Evolutionary conservation across 345 rosid genomes (phyloP).

Genomic region (Salix koriyanagi): DNA sequence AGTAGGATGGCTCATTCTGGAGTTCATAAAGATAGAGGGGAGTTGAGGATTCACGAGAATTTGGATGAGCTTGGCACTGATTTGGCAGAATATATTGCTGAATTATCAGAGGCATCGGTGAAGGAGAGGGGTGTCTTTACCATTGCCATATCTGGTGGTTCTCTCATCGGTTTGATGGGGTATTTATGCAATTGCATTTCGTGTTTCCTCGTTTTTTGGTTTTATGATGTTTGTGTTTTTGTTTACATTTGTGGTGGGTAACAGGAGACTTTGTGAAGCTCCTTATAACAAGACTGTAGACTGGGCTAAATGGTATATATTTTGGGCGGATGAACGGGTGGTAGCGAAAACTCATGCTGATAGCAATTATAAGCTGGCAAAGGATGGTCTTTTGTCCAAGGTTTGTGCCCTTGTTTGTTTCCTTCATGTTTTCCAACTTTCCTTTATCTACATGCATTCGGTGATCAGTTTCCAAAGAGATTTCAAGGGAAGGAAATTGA

Average conservation of each 20-base stretch:
- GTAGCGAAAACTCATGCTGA: constrained; percentile 75
- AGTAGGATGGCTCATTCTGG: constrained; percentile 63
- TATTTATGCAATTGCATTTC: constrained; percentile 26
- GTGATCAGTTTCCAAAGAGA: neutral
- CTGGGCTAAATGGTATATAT: constrained; percentile 82
- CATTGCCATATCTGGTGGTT: constrained; percentile 84
- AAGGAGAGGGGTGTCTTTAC: constrained; percentile 79
- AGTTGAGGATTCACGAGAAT: constrained; percentile 70
- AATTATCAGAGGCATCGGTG: constrained; percentile 72
- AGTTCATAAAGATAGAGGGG: constrained; percentile 56
- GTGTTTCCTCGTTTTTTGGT: constrained; percentile 1
- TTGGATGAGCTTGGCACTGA: constrained; percentile 63
- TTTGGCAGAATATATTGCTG: constrained; percentile 84
- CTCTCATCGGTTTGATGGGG: constrained; percentile 75
- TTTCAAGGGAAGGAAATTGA: neutral
- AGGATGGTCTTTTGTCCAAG: constrained; percentile 67
- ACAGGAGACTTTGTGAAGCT: constrained; percentile 76
- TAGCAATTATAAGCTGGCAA: constrained; percentile 87
- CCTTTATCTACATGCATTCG: neutral
- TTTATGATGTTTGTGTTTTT: constrained; percentile 23
- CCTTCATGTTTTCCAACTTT: neutral
- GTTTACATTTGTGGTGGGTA: constrained; percentile 23
- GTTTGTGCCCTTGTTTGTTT: constrained; percentile 28
- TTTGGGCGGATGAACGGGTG: constrained; percentile 84
- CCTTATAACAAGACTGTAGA: constrained; percentile 83